Percentiles rank a stretch among this genome's conserved stretches.
phyloP scores from a whole-genome alignment of 805 yeast species.

The Candida ortonii region DNA sequence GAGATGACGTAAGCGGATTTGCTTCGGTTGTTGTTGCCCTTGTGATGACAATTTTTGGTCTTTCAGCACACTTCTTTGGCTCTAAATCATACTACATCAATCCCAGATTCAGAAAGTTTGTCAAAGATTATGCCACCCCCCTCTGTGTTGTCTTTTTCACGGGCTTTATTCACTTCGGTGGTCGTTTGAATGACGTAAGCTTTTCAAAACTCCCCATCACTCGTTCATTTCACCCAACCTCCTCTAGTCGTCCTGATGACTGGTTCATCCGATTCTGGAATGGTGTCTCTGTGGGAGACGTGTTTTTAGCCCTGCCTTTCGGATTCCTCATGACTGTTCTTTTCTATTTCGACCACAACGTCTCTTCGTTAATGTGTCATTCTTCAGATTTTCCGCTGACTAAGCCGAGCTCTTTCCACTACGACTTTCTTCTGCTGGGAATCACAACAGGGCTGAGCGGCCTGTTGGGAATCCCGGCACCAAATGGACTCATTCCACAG shows the following conservation, averaged over 20 bases:
- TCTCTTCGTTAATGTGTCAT: slow-evolving; percentile 91
- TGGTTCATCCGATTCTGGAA: slow-evolving; percentile 81
- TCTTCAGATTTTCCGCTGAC: slow-evolving; percentile 72
- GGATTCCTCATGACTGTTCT: slow-evolving; percentile 79
- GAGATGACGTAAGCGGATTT: slow-evolving; percentile 40
- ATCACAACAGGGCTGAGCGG: slow-evolving; percentile 86
- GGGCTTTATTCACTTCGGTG: slow-evolving; percentile 91
- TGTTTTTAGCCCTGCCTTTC: slow-evolving; percentile 90
- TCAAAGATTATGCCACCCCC: slow-evolving; percentile 87
- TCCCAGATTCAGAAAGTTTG: slow-evolving; percentile 58
- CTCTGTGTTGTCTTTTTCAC: slow-evolving; percentile 82
- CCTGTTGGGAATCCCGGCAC: slow-evolving; percentile 87
- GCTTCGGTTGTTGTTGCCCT: slow-evolving; percentile 73
- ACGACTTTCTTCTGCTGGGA: slow-evolving; percentile 85
- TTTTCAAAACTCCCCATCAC: slow-evolving; percentile 68
- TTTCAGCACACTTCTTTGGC: slow-evolving; percentile 58
- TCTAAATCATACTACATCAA: slow-evolving; percentile 58
- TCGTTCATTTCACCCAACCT: slow-evolving; percentile 73
- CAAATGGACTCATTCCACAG: slow-evolving; percentile 95
- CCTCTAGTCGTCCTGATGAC: slow-evolving; percentile 47
- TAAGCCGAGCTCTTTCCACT: slow-evolving; percentile 90
- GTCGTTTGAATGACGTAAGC: slow-evolving; percentile 53
- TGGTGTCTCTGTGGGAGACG: slow-evolving; percentile 63
- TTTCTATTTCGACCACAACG: slow-evolving; percentile 94
- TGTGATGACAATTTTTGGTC: slow-evolving; percentile 74